Percentiles rank a stretch among this genome's conserved stretches.
phyloP scores from a whole-genome alignment of 495 filamentous ascomycete genomes.

The Neurospora hispaniola region DNA sequence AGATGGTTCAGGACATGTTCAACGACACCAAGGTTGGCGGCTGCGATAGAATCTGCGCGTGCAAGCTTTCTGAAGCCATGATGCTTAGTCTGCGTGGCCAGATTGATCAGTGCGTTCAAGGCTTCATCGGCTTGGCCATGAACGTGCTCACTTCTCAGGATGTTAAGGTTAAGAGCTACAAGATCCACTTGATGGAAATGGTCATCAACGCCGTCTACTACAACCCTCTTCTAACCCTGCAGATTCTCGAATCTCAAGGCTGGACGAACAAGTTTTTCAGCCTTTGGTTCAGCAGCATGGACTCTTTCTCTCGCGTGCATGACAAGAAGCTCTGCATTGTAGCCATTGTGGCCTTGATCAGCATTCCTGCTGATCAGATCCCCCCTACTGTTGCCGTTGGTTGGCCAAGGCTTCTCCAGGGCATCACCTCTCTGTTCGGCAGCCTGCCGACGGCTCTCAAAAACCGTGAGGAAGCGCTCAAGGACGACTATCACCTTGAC shows the following conservation, averaged over 20 bases:
- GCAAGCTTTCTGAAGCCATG: slow-evolving; percentile 93
- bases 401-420: slow-evolving; percentile 90
- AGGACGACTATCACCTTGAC: slow-evolving; percentile 72
- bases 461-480: slow-evolving; percentile 85
- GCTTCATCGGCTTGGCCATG: slow-evolving; percentile 87
- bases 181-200: slow-evolving; percentile 97
- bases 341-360: slow-evolving; percentile 75
- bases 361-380: slow-evolving; percentile 62
- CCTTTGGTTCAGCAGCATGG: slow-evolving; percentile 93
- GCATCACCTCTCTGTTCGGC: slow-evolving; percentile 84
- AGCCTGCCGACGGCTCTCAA: slow-evolving; percentile 79
- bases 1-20: slow-evolving; percentile 65
- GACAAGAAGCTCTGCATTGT: slow-evolving; percentile 97
- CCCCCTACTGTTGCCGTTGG: slow-evolving; percentile 84
- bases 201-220: slow-evolving; percentile 98
- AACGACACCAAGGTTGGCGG: slow-evolving; percentile 74
- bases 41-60: slow-evolving; percentile 95
- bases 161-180: slow-evolving; percentile 76
- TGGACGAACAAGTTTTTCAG: slow-evolving; percentile 99
- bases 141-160: slow-evolving; percentile 57
- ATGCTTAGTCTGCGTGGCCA: slow-evolving; percentile 92
- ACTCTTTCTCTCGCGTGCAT: slow-evolving; percentile 84
- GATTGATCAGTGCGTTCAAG: slow-evolving; percentile 74
- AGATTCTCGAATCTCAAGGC: slow-evolving; percentile 74
- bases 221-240: slow-evolving; percentile 72